These are phyloP conservation scores for Trametes gibbosa DNA, from an alignment of 768 basidiomycete genomes.

Conservation along the genomic window DNA sequence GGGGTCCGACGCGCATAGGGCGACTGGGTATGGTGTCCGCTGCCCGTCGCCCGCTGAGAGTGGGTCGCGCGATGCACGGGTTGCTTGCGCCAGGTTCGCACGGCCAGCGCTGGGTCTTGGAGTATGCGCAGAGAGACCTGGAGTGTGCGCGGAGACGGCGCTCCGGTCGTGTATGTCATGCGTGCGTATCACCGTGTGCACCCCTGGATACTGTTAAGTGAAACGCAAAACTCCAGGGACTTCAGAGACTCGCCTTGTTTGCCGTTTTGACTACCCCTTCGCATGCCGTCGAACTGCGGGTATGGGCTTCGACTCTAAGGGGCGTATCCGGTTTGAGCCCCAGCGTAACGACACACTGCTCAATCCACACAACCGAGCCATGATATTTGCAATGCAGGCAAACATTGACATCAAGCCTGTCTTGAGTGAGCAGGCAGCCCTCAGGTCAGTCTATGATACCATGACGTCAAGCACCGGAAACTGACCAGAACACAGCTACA, in stretches of 20 bases:
- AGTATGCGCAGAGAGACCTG: too few species aligned
- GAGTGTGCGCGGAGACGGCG: too few species aligned
- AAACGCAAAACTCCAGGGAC: not conserved
- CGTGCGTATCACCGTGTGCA: too few species aligned
- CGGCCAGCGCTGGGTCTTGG: too few species aligned
- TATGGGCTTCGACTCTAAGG: not conserved
- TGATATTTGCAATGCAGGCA: not conserved
- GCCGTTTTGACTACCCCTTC: not conserved
- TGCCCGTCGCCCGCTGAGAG: too few species aligned
- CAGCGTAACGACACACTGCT: not conserved
- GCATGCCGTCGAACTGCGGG: not conserved
- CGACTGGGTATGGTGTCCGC: too few species aligned
- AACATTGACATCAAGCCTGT: not conserved
- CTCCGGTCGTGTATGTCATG: too few species aligned
- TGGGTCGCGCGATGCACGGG: too few species aligned
- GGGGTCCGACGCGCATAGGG: too few species aligned
- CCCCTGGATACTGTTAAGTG: not conserved
- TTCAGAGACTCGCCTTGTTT: not conserved
- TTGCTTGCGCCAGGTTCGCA: too few species aligned
- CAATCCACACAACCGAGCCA: not conserved
- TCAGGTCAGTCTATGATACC: not conserved
- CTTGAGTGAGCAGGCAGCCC: not conserved
- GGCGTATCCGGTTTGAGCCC: not conserved
- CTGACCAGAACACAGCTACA: not conserved
- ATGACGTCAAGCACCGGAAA: not conserved